phyloP scores from a whole-genome alignment of 257 asterid genomes.

The Eucommia ulmoides region DNA sequence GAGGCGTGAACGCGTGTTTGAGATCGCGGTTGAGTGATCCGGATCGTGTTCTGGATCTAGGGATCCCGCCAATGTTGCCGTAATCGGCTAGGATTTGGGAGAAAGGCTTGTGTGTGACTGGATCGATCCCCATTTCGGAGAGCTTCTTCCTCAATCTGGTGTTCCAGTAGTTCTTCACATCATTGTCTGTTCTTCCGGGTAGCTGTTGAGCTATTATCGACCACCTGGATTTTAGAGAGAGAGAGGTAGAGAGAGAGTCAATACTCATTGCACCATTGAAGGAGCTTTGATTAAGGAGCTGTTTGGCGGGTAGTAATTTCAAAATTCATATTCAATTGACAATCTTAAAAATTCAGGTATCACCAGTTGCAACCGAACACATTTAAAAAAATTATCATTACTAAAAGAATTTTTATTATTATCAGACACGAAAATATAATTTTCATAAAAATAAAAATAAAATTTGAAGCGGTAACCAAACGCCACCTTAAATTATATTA shows the following conservation, averaged over 20 bases:
- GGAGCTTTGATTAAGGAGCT: too few relatives aligned
- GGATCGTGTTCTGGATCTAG: conserved; percentile 33
- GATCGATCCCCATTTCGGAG: conserved; percentile 88
- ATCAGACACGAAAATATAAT: too few relatives aligned
- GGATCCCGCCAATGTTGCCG: conserved; percentile 73
- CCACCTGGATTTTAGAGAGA: conserved; percentile 63
- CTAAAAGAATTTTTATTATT: too few relatives aligned
- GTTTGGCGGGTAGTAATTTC: too few relatives aligned
- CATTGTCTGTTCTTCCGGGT: conserved; percentile 64
- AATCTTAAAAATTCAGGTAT: too few relatives aligned
- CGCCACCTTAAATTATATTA: too few relatives aligned
- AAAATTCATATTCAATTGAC: too few relatives aligned
- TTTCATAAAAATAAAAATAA: too few relatives aligned
- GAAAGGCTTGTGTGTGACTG: conserved; percentile 82
- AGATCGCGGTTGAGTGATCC: conserved; percentile 34
- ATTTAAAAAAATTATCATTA: too few relatives aligned
- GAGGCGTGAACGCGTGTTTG: conserved; percentile 12
- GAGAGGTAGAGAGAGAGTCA: background rate
- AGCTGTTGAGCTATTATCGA: conserved; percentile 73
- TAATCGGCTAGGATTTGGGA: conserved; percentile 82
- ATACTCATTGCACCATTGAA: background rate
- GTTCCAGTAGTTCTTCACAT: conserved; percentile 74
- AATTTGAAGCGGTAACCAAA: too few relatives aligned
- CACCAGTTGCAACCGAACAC: too few relatives aligned
- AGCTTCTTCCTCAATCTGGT: conserved; percentile 71